Evolutionary conservation across 441 rosid genomes (phyloP).

Genomic region (Pelargonium fulgidum): DNA sequence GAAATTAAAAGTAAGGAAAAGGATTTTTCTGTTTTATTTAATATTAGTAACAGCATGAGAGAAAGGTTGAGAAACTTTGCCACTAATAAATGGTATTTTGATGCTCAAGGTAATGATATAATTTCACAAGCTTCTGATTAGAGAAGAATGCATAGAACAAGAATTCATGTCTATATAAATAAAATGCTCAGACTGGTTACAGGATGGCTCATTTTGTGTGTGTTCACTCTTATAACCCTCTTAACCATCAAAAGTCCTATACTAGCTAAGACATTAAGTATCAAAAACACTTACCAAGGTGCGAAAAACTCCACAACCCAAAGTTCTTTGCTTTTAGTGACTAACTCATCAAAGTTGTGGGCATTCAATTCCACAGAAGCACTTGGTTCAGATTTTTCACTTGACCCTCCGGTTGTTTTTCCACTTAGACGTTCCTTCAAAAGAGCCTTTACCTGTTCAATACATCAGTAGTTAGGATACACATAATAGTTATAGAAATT

Average conservation of each 20-base stretch:
- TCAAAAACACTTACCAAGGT: slow-evolving; percentile 65
- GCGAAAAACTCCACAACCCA: slow-evolving; percentile 99
- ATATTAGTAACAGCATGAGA: not conserved
- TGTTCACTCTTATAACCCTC: not conserved
- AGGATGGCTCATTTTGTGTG: not conserved
- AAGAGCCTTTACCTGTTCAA: slow-evolving; percentile 62
- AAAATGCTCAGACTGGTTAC: not conserved
- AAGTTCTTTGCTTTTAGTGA: slow-evolving; percentile 85
- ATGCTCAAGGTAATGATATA: not conserved
- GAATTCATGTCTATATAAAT: not conserved
- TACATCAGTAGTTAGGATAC: slow-evolving; percentile 6
- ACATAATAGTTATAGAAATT: not conserved
- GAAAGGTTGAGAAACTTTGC: not conserved
- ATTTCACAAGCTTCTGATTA: not conserved
- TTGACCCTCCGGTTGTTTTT: slow-evolving; percentile 71
- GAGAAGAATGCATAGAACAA: not conserved
- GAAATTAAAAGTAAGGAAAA: not conserved
- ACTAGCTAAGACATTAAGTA: not conserved
- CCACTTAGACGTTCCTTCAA: slow-evolving; percentile 85
- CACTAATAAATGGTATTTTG: not conserved
- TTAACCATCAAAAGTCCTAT: not conserved
- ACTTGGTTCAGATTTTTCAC: slow-evolving; percentile 72
- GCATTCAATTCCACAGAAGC: slow-evolving; percentile 74
- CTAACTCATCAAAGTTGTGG: slow-evolving; percentile 82
- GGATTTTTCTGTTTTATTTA: not conserved